A percentile compares a stretch with the other conserved stretches of the same genome.
These are phyloP conservation scores for Leccinum incarnatum DNA, from an alignment of 768 basidiomycete species.

Conservation along the genomic window DNA sequence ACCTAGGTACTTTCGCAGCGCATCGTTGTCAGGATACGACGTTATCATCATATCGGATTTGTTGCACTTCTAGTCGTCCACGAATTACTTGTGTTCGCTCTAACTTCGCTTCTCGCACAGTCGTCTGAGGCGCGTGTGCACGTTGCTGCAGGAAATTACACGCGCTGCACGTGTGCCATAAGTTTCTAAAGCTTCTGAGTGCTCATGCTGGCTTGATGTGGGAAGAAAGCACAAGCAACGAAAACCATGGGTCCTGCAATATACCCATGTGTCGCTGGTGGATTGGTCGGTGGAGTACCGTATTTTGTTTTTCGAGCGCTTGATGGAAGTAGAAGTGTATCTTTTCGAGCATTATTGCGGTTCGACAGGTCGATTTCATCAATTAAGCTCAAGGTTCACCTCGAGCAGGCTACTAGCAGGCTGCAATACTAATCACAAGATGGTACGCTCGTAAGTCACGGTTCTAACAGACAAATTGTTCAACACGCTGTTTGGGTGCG, in stretches of 20 bases:
- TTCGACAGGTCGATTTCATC: not conserved
- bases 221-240: constrained; percentile 38
- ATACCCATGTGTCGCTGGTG: constrained; percentile 58
- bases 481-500: constrained; percentile 17
- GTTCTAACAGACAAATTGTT: constrained; percentile 1
- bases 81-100: constrained; percentile 49
- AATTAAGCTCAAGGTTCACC: not conserved
- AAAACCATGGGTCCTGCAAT: constrained; percentile 11
- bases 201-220: constrained; percentile 42
- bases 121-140: constrained; percentile 44
- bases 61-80: constrained; percentile 68
- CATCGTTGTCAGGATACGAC: constrained; percentile 43
- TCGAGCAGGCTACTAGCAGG: not conserved
- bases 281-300: constrained; percentile 49
- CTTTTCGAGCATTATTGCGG: not conserved
- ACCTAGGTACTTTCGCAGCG: constrained; percentile 13
- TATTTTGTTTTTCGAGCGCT: not conserved
- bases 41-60: constrained; percentile 68
- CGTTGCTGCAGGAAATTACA: constrained; percentile 66
- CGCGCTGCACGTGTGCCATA: constrained; percentile 49
- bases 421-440: not conserved
- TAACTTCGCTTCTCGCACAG: constrained; percentile 46
- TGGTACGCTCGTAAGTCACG: not conserved
- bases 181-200: constrained; percentile 44
- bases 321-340: not conserved